phyloP scores from a whole-genome alignment of 1,139 yeast species.

The Taphrina flavorubra region DNA sequence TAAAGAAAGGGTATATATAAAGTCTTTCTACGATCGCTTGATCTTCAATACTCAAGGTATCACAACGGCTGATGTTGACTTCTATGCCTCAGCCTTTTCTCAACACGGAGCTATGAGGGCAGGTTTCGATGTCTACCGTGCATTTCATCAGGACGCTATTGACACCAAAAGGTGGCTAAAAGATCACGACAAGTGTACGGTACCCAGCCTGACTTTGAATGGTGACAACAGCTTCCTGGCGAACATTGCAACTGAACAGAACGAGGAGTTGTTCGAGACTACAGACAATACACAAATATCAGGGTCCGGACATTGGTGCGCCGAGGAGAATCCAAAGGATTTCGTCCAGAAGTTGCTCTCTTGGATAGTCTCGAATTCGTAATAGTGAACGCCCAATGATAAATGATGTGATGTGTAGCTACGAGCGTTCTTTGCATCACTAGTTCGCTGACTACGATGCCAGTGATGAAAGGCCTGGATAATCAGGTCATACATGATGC shows the following conservation, averaged over 20 bases:
- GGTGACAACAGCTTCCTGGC: not conserved
- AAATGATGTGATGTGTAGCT: too few species aligned
- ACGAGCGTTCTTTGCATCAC: too few species aligned
- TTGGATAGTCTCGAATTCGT: not conserved
- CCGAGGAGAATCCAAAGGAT: not conserved
- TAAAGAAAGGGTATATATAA: not conserved
- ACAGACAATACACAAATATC: not conserved
- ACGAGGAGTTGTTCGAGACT: not conserved
- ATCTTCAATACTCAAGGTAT: not conserved
- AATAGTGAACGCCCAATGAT: too few species aligned
- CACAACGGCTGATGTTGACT: not conserved
- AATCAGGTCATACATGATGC: too few species aligned
- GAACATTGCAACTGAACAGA: not conserved
- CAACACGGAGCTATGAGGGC: conserved; percentile 11
- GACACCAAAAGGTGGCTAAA: not conserved
- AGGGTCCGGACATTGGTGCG: not conserved
- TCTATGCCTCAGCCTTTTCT: not conserved
- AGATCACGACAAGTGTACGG: not conserved
- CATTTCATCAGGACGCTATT: conserved; percentile 3
- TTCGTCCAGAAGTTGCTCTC: not conserved
- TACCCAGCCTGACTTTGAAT: not conserved
- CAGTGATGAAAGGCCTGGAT: too few species aligned
- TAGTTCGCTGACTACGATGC: too few species aligned
- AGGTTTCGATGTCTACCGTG: conserved; percentile 14
- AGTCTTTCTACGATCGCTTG: conserved; percentile 9